Base-by-base conservation (phyloP, 371 early-diverging fungal species). In the Phascolomyces articulosus region DNA sequence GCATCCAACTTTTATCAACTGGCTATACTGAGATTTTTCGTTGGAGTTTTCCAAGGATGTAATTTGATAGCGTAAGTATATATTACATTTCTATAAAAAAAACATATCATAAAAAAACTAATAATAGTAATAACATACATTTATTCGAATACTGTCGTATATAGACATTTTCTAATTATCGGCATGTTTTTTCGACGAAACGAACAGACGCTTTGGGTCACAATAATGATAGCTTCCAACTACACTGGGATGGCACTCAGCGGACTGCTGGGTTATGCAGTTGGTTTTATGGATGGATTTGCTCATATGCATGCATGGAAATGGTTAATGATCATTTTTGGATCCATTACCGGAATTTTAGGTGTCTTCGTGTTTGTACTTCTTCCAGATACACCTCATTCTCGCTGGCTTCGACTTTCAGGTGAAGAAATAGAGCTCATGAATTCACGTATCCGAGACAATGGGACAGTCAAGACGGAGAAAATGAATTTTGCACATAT, bases 241-340 rank as follows among this genome's bases (percentile, higher is more conserved):
- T 53, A 58, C 11, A 26, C 76, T 13, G 76, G 85, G 41, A 75
- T 77, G 28, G 71, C 79, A 18, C 69, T 86, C 34, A 83, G 82
- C 59, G 88, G 85, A 0, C 75, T 85, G 11, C 70, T 85, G 7
- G 84, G 86, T 15, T 79, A 83, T 26, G 85, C 78, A 4, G 75
- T 89, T 58, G 64, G 53, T 20, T 68, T 82, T 53, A 80, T 88
- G 56, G 60, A 80, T 10, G 60, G 63, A 2, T 9, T 68, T 4
- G 56, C 40, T 15, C 55, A 59, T 11, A n/a, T 68, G 44, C n/a
- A 31, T 54, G 63, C 59, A 15, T 68, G 68, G 68, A 55, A 60
- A 58, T 68, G 63, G 60, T 40, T 29, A 3, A 62, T 79, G 53
- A 53, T 62, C 4, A 61, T 79, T 13, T 62, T 65, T 8, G 79